Base-by-base conservation (phyloP, 768 basidiomycete genomes). In the Clitopilus passeckerianus region DNA sequence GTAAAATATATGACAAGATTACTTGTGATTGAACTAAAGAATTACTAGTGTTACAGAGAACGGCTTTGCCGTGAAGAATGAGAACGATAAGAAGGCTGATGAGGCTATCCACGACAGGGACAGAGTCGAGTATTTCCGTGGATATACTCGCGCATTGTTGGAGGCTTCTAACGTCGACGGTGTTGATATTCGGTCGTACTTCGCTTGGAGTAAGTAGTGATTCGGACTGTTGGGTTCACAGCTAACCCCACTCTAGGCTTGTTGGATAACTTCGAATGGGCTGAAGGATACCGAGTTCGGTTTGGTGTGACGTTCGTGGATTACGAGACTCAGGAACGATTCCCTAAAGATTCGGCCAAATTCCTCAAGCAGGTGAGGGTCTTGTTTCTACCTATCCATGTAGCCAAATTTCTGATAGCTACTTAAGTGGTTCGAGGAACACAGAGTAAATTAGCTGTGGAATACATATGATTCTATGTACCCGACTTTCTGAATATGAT, bases 191-290 rank as follows among this genome's bases (percentile, higher is more conserved):
- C 71, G 78, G 34, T 76, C 79, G 0, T 89, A 88, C 67, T 86
- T 87, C 68, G 80, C 84, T 3, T 88, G 86, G 86, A 87, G 85
- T 85, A 61, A 55, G 82, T 75, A 35, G 43, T 37, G 46, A 27
- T 44, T 56, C 16, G 1, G 15, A 44, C 34, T 33, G 34, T 22
- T 10, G 27, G 9, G 33, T 60, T 27, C 15, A 52, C 53, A 30
- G 20, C 33, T n/a, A 8, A 43, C 6, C 54, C 20, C 23, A 5
- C 56, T 8, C 30, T 59, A 84, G 84, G 84, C 71, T 73, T 89
- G 52, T 64, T 89, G 60, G 86, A 88, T 64, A 88, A 87, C 67
- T 87, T 88, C 59, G 87, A 89, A 68, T 87, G 87, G 86, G 82
- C 84, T 20, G 86, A 89, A 60, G 86, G 87, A 7, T 87, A 87